Evolutionary conservation across 2,329 filamentous ascomycete species (phyloP), one percentile per base, ranked within the genome.

Genomic region (Trichothecium sympodiale): DNA sequence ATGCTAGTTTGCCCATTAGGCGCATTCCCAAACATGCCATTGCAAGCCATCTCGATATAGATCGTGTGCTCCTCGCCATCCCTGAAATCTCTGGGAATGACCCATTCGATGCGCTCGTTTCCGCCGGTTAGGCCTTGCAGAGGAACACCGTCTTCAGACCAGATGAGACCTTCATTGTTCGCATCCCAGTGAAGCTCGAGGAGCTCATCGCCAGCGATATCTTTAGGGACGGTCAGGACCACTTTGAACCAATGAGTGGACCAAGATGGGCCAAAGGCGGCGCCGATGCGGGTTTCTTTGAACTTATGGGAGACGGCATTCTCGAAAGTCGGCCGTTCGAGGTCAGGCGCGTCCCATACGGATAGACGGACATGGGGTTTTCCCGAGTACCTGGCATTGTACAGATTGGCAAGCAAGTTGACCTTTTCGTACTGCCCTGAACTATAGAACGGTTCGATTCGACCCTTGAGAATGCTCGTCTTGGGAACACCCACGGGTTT

Each of bases 11-110:
- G 85, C 17, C 85, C 86, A 15, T 81, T 81, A 0, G 81, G 71
- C 0, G 87, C 82, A 55, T 94, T 94, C 47, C 91, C 91, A 61
- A 96, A 96, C 88, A 96, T 96, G 57, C 81, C 80, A 57, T 98
- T 98, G 62, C 91, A 96, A 15, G 91, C 91, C 84, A 96, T 94
- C 63, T 98, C 91, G 44, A 98, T 80, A 57, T 95, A 98, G 49
- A 98, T 83, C 14, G 71, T 77, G 56, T 96, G 88, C 50, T 87
- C 75, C 54, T 89, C 78, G 36, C 86, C 88, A 55, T 94, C 84
- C 42, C 83, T 74, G 62, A 83, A 94, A 13, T 67, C 66, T 34
- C 84, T 67, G 8, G 91, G 89, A 31, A 98, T 68, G 40, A 94
- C 77, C 88, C 89, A 98, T 59, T 96, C 87, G 13, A 80, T 72